Evolutionary conservation across 257 asterid genomes (phyloP).

Genomic region (Gentiana straminea): DNA sequence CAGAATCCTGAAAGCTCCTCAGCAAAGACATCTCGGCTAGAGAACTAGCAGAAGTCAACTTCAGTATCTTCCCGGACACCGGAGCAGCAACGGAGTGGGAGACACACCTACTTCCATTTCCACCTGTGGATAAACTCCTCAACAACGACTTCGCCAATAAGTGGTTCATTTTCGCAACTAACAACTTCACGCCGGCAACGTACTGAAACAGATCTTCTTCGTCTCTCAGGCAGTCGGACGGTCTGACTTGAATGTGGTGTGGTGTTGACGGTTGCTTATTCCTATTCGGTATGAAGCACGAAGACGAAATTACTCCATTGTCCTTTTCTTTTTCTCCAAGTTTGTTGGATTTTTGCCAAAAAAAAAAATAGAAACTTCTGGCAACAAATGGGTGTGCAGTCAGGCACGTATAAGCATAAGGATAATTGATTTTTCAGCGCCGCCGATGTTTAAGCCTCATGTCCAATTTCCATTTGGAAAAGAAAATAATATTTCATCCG

Average conservation of each 20-base stretch:
- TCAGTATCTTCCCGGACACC: conserved; percentile 9
- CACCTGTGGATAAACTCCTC: conserved; percentile 40
- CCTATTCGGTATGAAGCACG: not conserved
- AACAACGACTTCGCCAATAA: conserved; percentile 26
- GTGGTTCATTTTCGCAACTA: conserved; percentile 38
- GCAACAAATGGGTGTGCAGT: too few species aligned
- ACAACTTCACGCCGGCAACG: not conserved
- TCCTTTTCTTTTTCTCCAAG: conserved; percentile 11
- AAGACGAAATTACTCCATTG: not conserved
- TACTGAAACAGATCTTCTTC: too few species aligned
- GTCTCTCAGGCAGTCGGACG: too few species aligned
- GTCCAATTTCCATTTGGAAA: too few species aligned
- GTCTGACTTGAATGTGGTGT: not conserved
- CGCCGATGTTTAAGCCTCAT: too few species aligned
- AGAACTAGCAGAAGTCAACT: conserved; percentile 13
- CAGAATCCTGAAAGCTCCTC: conserved; percentile 23
- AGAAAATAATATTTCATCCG: too few species aligned
- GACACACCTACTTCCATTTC: conserved; percentile 17
- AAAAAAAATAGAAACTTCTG: too few species aligned
- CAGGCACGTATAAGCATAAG: too few species aligned
- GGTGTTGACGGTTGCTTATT: not conserved
- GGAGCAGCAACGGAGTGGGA: conserved; percentile 11
- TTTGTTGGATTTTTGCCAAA: not conserved
- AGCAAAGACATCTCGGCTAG: conserved; percentile 18
- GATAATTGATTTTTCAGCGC: too few species aligned